phyloP scores from a whole-genome alignment of 2,329 filamentous ascomycete genomes.

The Nothomitra cinnamomea region DNA sequence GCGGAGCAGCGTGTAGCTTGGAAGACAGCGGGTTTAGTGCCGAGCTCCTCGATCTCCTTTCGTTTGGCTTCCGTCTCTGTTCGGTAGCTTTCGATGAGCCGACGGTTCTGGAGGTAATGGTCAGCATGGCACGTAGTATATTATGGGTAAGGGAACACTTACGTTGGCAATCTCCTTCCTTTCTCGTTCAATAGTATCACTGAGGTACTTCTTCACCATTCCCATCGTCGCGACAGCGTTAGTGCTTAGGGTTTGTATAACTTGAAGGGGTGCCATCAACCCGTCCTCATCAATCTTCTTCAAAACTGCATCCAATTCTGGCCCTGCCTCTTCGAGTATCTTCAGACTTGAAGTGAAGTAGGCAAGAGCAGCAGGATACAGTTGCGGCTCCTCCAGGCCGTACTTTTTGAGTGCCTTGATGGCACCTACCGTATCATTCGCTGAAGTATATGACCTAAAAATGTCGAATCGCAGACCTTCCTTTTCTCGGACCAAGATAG shows the following conservation, averaged over 20 bases:
- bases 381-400: slow-evolving; percentile 72
- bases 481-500: slow-evolving; percentile 82
- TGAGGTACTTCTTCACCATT: slow-evolving; percentile 85
- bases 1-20: slow-evolving; percentile 76
- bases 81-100: slow-evolving; percentile 68
- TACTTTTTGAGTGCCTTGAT: slow-evolving; percentile 85
- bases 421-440: slow-evolving; percentile 78
- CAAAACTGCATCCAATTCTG: slow-evolving; percentile 66
- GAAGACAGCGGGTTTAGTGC: slow-evolving; percentile 70
- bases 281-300: slow-evolving; percentile 77
- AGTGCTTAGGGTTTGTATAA: slow-evolving; percentile 74
- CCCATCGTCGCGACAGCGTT: slow-evolving; percentile 89
- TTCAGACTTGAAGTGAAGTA: slow-evolving; percentile 80
- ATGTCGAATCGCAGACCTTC: slow-evolving; percentile 87
- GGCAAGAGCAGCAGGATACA: slow-evolving; percentile 81
- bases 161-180: slow-evolving; percentile 62
- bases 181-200: slow-evolving; percentile 76
- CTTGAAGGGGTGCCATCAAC: slow-evolving; percentile 88
- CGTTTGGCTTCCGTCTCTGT: slow-evolving; percentile 67
- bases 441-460: slow-evolving; percentile 86
- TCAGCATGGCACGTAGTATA: background rate
- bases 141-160: slow-evolving; percentile 10
- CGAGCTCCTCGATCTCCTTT: slow-evolving; percentile 59
- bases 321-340: slow-evolving; percentile 69
- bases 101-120: slow-evolving; percentile 41